Evolutionary conservation across 768 basidiomycete species (phyloP).

Genomic region (Terana coerulea): DNA sequence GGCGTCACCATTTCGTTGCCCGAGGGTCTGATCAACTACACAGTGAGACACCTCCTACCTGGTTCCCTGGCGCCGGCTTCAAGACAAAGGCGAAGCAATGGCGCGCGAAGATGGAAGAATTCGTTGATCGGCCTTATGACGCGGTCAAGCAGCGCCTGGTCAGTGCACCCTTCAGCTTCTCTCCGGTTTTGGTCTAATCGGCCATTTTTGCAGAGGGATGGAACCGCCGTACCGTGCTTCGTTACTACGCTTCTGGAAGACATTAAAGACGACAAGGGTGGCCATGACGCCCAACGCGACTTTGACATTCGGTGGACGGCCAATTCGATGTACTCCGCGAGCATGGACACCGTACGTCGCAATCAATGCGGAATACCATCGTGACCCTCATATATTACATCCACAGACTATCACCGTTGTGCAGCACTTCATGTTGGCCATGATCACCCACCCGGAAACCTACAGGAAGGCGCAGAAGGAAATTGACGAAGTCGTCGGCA

Average conservation of each 20-base stretch:
- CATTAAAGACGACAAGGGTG: slow-evolving; percentile 27
- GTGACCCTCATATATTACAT: neutral
- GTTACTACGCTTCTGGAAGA: slow-evolving; percentile 54
- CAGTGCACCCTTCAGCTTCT: slow-evolving; percentile 2
- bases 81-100: slow-evolving; percentile 54
- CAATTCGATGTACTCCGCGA: slow-evolving; percentile 76
- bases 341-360: slow-evolving; percentile 55
- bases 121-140: slow-evolving; percentile 60
- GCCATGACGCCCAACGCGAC: slow-evolving; percentile 41
- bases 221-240: slow-evolving; percentile 37
- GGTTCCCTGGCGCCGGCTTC: slow-evolving; percentile 69
- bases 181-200: neutral
- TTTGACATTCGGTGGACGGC: slow-evolving; percentile 78
- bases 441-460: slow-evolving; percentile 57
- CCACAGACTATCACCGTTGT: slow-evolving; percentile 50
- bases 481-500: slow-evolving; percentile 56
- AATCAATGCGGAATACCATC: neutral
- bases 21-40: slow-evolving; percentile 25
- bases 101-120: slow-evolving; percentile 63
- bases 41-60: slow-evolving; percentile 57
- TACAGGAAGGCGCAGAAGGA: slow-evolving; percentile 60
- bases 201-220: slow-evolving; percentile 27
- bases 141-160: slow-evolving; percentile 58
- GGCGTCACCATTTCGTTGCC: neutral
- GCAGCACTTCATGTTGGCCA: slow-evolving; percentile 62